These are phyloP conservation scores for Carex cristatella DNA, from an alignment of 176 grass and related monocot genomes.

Conservation along the genomic window DNA sequence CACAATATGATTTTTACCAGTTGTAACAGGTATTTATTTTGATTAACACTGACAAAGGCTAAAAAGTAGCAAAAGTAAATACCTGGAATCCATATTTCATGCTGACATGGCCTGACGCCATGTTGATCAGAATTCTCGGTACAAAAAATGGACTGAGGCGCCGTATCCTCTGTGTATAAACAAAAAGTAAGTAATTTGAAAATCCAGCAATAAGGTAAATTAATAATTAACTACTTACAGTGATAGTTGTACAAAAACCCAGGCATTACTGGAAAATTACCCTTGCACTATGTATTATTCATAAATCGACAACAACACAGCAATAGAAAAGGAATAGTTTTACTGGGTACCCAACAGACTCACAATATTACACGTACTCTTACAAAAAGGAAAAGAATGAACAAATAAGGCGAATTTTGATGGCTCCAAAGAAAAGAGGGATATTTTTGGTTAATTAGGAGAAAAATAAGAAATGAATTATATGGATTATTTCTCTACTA, in stretches of 20 bases:
- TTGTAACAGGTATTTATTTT: not conserved
- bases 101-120: conserved; percentile 93
- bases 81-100: conserved; percentile 97
- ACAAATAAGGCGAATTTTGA: not conserved
- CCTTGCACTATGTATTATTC: not conserved
- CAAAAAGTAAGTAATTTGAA: not conserved
- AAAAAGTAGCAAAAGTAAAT: not conserved
- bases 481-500: not conserved
- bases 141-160: conserved; percentile 86
- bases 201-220: not conserved
- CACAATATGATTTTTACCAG: not conserved
- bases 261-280: not conserved
- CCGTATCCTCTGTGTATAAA: conserved; percentile 51
- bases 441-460: not conserved
- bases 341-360: not conserved
- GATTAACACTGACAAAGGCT: not conserved
- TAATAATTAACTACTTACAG: not conserved
- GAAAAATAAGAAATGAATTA: not conserved
- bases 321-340: not conserved
- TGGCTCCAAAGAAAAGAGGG: not conserved
- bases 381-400: not conserved
- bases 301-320: not conserved
- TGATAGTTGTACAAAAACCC: not conserved
- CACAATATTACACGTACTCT: not conserved
- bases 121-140: conserved; percentile 95